These are phyloP conservation scores for Cinnamomum micranthum DNA, from an alignment of 164 flowering plant genomes.

Conservation along the genomic window DNA sequence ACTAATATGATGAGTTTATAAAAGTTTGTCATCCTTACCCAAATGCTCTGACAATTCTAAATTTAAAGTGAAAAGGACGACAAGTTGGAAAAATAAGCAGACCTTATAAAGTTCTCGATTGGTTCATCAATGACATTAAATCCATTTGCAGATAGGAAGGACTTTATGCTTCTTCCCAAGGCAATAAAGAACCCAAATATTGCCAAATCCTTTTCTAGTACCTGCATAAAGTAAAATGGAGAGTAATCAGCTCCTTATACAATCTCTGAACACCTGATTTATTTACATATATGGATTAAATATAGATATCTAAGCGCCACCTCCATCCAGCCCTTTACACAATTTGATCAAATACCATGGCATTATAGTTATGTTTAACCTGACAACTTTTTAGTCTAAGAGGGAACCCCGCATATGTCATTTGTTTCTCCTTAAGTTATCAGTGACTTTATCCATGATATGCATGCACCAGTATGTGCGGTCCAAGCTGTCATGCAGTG, in stretches of 20 bases:
- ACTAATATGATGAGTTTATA: background rate
- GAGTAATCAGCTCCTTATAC: background rate
- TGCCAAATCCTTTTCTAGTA: conserved; percentile 90
- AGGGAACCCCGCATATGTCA: background rate
- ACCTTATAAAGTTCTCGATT: conserved; percentile 75
- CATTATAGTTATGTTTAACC: background rate
- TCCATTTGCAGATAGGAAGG: conserved; percentile 65
- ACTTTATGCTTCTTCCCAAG: conserved; percentile 78
- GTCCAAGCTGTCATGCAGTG: too few relatives aligned
- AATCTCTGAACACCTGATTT: background rate
- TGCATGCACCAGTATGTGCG: too few relatives aligned
- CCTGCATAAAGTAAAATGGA: conserved; percentile 37
- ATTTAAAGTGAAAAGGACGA: background rate
- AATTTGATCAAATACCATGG: background rate
- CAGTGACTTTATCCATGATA: background rate
- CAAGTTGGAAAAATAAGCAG: conserved; percentile 9
- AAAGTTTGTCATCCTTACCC: background rate
- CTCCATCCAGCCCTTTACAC: background rate
- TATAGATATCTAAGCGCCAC: background rate
- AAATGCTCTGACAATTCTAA: background rate
- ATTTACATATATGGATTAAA: too few relatives aligned
- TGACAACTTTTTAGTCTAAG: background rate
- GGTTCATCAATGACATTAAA: conserved; percentile 62
- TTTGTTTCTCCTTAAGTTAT: background rate
- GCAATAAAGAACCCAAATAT: conserved; percentile 96